Evolutionary conservation across 1,284 basidiomycete genomes (phyloP), one percentile per base, ranked within the genome.

Genomic region (Marasmius sp.): DNA sequence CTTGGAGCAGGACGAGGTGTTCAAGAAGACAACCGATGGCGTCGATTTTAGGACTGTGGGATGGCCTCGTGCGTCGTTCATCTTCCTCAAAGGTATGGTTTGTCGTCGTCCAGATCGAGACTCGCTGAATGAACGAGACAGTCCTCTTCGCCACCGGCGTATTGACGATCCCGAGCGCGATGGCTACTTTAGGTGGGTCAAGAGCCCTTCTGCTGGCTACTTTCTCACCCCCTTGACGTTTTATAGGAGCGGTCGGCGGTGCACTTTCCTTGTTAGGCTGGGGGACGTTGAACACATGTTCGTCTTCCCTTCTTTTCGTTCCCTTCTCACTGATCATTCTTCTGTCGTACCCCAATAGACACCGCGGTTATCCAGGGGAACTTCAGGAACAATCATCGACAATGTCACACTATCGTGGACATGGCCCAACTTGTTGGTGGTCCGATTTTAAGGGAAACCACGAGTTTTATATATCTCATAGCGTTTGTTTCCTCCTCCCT

Each of bases 371-470:
- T 54, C 6, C 34, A 37, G 20, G 52, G 52, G 20, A 37, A 36
- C 52, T 54, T 54, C 16, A 36, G 52, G 11, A 54, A 54, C 34
- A 54, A 54, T 9, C 52, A 54, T 54, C 52, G 34, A 18, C 34
- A 37, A 38, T 54, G 52, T 20, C 52, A 54, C 38, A 54, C 52
- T 36, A 54, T 54, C 37, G 52, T 54, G n/a, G 52, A 54, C 16
- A 54, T 54, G 52, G 52, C 52, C 14, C 5, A 54, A 6, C 11
- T 54, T 8, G 37, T 54, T 18, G 52, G 52, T 20, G 52, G 52
- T 16, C 52, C 52, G 27, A 18, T 54, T 37, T 37, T 54, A 36
- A 54, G 36, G 37, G 52, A 54, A 38, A 9, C 20, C 33, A 37
- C 37, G 12, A 37, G 52, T 37, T 9, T 54, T 16, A n/a, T 54